These are phyloP conservation scores for Gossypium lobatum DNA, from an alignment of 441 rosid species.

Conservation along the genomic window DNA sequence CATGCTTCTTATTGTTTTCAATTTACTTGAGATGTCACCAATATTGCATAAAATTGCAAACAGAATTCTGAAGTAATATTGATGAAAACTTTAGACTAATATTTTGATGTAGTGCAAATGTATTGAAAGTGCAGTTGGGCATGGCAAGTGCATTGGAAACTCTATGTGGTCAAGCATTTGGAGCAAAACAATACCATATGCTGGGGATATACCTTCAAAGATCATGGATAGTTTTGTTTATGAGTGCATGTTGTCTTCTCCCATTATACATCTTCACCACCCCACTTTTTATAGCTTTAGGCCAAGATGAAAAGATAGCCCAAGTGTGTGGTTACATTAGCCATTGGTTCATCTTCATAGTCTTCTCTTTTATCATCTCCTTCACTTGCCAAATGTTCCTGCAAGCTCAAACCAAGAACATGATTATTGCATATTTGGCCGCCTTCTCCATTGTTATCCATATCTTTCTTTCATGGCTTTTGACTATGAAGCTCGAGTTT, in stretches of 20 bases:
- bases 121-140: too few relatives aligned
- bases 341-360: constrained; percentile 40
- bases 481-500: constrained; percentile 39
- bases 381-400: constrained; percentile 79
- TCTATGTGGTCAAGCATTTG: too few relatives aligned
- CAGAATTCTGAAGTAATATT: not conserved
- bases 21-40: not conserved
- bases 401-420: constrained; percentile 81
- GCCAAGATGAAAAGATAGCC: constrained; percentile 47
- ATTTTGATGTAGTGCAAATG: not conserved
- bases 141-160: too few relatives aligned
- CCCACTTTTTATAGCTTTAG: constrained; percentile 44
- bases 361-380: constrained; percentile 41
- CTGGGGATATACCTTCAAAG: constrained; percentile 74
- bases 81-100: not conserved
- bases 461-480: constrained; percentile 58
- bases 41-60: not conserved
- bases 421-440: constrained; percentile 56
- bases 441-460: constrained; percentile 44
- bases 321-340: constrained; percentile 35
- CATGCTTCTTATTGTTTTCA: not conserved
- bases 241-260: constrained; percentile 32
- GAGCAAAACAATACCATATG: constrained; percentile 50
- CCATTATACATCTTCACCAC: constrained; percentile 52
- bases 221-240: constrained; percentile 57